Evolutionary conservation across 352 stramenopile species (phyloP), one percentile per base, ranked within the genome.

Genomic region (Globisporangium camurandrum): DNA sequence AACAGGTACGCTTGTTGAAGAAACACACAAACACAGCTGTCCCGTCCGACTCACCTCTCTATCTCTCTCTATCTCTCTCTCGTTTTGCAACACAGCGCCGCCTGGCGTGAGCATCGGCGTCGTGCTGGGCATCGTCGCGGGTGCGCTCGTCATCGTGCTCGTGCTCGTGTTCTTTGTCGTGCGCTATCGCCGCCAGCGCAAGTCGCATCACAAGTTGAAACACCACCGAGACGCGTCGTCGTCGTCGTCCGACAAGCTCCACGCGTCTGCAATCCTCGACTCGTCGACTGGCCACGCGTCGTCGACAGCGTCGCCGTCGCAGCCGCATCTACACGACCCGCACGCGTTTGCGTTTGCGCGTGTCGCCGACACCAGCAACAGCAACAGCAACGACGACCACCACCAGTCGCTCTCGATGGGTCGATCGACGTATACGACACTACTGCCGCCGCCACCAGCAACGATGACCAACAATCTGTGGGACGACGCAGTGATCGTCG

Each of bases 401-500:
- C n/a, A n/a, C n/a, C n/a, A n/a, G n/a, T n/a, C n/a, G n/a, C n/a
- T n/a, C n/a, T n/a, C n/a, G n/a, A n/a, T n/a, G n/a, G n/a, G n/a
- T n/a, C n/a, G n/a, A n/a, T n/a, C n/a, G n/a, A n/a, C n/a, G n/a
- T n/a, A n/a, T n/a, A n/a, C n/a, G n/a, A n/a, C n/a, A n/a, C n/a
- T n/a, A n/a, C n/a, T n/a, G n/a, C n/a, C n/a, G n/a, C n/a, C n/a
- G n/a, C n/a, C n/a, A n/a, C n/a, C n/a, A n/a, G n/a, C n/a, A n/a
- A n/a, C n/a, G n/a, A n/a, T n/a, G 28, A 34, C 28, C 28, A 34
- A 34, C 7, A 38, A 38, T 14, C 3, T 38, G 5, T 69, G 61
- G 57, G 53, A 62, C 4, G 57, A 69, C 28, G 57, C 61, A 23
- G 24, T 38, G 6, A 69, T 69, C 36, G 41, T 63, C 14, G 60